These are phyloP conservation scores for Phytophthora pistaciae DNA, from an alignment of 352 stramenopile species.

Conservation along the genomic window DNA sequence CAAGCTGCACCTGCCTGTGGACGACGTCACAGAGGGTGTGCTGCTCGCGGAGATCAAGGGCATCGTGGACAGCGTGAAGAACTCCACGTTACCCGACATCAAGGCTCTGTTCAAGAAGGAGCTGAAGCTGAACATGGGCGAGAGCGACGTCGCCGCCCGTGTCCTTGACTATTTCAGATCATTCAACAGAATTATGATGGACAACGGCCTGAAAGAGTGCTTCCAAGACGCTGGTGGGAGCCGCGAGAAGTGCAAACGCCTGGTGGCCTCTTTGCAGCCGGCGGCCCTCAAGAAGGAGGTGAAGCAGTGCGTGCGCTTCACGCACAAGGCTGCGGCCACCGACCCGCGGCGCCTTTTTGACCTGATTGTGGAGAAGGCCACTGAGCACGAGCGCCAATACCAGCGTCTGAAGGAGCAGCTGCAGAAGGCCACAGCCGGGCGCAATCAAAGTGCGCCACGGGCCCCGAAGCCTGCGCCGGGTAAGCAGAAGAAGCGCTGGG, in stretches of 20 bases:
- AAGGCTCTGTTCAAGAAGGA: not conserved
- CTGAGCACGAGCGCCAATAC: slow-evolving; percentile 1
- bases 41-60: slow-evolving; percentile 1
- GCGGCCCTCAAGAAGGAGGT: slow-evolving; percentile 4
- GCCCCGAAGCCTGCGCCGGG: not conserved
- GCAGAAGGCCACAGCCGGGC: not conserved
- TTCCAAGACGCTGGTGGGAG: not conserved
- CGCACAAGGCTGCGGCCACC: not conserved
- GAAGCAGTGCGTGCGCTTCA: slow-evolving; percentile 14
- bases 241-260: slow-evolving; percentile 6
- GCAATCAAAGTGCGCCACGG: not conserved
- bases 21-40: not conserved
- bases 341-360: slow-evolving; percentile 4
- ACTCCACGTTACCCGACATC: slow-evolving; percentile 1
- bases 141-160: not conserved
- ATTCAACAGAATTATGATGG: not conserved
- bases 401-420: not conserved
- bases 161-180: slow-evolving; percentile 3
- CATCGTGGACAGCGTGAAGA: slow-evolving; percentile 5
- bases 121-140: too few species aligned
- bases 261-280: slow-evolving; percentile 1
- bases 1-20: not conserved
- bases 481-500: not conserved
- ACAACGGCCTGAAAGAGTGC: slow-evolving; percentile 4
- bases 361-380: slow-evolving; percentile 11